A percentile compares a stretch with the other conserved stretches of the same genome.
Evolutionary conservation across 345 rosid species (phyloP).

Genomic region (Acer negundo): DNA sequence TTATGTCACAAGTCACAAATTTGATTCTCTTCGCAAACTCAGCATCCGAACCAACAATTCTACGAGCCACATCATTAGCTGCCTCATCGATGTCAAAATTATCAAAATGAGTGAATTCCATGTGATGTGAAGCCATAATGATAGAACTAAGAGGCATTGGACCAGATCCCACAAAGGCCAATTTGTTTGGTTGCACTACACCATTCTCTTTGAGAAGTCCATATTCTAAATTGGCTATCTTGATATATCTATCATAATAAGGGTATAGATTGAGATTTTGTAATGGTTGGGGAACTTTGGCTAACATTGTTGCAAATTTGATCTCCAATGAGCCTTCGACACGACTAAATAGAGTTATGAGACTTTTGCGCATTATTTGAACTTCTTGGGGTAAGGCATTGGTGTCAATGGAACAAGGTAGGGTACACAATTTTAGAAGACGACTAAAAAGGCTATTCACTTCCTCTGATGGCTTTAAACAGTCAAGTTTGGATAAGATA

Average conservation of each 20-base stretch:
- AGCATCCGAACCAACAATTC: constrained; percentile 29
- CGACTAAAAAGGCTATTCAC: constrained; percentile 26
- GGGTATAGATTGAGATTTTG: constrained; percentile 36
- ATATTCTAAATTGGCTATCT: constrained; percentile 34
- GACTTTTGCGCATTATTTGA: constrained; percentile 30
- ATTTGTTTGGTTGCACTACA: constrained; percentile 32
- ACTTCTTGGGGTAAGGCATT: constrained; percentile 20
- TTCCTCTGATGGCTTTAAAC: constrained; percentile 31
- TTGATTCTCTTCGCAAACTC: constrained; percentile 42
- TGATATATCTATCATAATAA: constrained; percentile 39
- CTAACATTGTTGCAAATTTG: constrained; percentile 38
- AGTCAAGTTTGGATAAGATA: constrained; percentile 30
- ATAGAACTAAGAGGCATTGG: constrained; percentile 51
- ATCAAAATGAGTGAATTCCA: constrained; percentile 35
- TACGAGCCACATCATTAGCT: constrained; percentile 36
- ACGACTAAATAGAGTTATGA: constrained; percentile 30
- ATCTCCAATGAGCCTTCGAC: constrained; percentile 45
- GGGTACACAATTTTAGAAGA: constrained; percentile 32
- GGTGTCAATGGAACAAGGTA: constrained; percentile 31
- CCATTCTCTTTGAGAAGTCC: constrained; percentile 32
- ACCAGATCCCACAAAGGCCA: constrained; percentile 49
- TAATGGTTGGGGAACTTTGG: constrained; percentile 29
- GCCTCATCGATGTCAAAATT: constrained; percentile 38
- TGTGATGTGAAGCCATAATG: constrained; percentile 38
- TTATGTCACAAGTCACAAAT: constrained; percentile 30